A percentile compares a stretch with the other conserved stretches of the same genome.
Evolutionary conservation across 192 early-diverging fungal genomes (phyloP).

Genomic region (Pilobolus umbonatus): DNA sequence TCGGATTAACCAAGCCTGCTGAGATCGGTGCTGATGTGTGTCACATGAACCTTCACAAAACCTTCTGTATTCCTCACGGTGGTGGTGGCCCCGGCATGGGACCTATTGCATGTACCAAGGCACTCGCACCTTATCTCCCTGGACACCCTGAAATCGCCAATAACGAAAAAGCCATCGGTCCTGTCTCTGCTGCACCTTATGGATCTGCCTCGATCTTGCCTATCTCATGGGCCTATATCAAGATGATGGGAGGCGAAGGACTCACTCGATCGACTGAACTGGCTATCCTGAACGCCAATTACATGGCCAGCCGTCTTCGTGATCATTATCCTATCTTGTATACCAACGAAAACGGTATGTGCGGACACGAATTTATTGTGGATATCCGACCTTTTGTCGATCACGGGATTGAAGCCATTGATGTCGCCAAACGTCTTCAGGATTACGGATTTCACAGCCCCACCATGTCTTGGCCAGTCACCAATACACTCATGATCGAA

Average conservation of each 20-base stretch:
- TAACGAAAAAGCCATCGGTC: conserved; percentile 79
- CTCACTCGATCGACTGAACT: conserved; percentile 81
- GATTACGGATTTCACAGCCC: conserved; percentile 99
- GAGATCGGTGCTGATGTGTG: conserved; percentile 99
- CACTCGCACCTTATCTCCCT: conserved; percentile 89
- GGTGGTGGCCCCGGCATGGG: conserved; percentile 99
- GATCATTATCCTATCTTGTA: conserved; percentile 90
- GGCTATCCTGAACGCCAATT: conserved; percentile 97
- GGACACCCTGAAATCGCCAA: conserved; percentile 81
- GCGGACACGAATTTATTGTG: conserved; percentile 99
- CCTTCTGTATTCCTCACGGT: conserved; percentile 97
- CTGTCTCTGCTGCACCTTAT: conserved; percentile 94
- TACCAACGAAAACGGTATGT: conserved; percentile 91
- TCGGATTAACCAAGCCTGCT: conserved; percentile 78
- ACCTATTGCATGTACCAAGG: conserved; percentile 85
- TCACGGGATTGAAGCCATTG: conserved; percentile 86
- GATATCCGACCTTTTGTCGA: conserved; percentile 88
- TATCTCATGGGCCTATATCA: conserved; percentile 98
- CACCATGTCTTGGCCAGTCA: conserved; percentile 99
- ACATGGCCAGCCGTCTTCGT: conserved; percentile 90
- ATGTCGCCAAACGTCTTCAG: conserved; percentile 97
- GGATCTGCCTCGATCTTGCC: conserved; percentile 95
- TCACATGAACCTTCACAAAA: conserved; percentile 99
- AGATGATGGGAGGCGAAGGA: conserved; percentile 96
- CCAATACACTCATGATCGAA: conserved; percentile 99